Evolutionary conservation across 495 filamentous ascomycete genomes (phyloP), one percentile per base, ranked within the genome.

Genomic region (Jackrogersella minutella): DNA sequence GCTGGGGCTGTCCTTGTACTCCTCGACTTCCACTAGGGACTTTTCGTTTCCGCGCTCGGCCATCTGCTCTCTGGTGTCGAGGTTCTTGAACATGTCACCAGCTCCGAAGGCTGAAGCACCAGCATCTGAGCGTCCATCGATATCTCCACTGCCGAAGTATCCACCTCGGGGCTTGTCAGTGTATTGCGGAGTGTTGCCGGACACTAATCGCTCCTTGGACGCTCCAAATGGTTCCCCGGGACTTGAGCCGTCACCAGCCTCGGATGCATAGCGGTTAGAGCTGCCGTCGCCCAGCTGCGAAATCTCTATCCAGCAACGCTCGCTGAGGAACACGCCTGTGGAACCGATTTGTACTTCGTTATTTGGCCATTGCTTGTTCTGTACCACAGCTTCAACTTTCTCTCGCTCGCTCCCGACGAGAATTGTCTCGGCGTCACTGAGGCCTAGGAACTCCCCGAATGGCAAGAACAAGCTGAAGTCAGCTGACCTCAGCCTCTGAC

Each of bases 401-500:
- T 99, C 95, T 49, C 84, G 87, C 74, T 99, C 95, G 75, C 92
- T 96, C 10, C 93, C 95, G 37, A 99, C 88, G 14, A 97, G 84
- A 34, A 91, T 82, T 28, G 88, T 88, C 36, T 96, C 91, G 5
- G 90, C 86, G 58, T 97, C 93, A 5, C 91, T 88, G 19, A 96
- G 81, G 2, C 94, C 93, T 17, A 99, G 83, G 77, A 99, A 97
- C 74, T 99, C 95, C 16, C 91, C 91, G 73, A 97, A 99, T 0
- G 95, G 95, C 36, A 99, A 78, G 81, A 99, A 99, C 24, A 99
- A 78, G 63, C 91, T 96, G 80, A 97, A 97, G 73, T 99, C 93
- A 1, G 94, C 93, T 66, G 95, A 93, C 39, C 93, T 85, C 33
- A 98, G 81, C 7, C 95, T 85, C 71, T 96, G 93, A 71, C 93